Evolutionary conservation across 2,329 filamentous ascomycete species (phyloP).

Genomic region (Colletotrichum coccodes): DNA sequence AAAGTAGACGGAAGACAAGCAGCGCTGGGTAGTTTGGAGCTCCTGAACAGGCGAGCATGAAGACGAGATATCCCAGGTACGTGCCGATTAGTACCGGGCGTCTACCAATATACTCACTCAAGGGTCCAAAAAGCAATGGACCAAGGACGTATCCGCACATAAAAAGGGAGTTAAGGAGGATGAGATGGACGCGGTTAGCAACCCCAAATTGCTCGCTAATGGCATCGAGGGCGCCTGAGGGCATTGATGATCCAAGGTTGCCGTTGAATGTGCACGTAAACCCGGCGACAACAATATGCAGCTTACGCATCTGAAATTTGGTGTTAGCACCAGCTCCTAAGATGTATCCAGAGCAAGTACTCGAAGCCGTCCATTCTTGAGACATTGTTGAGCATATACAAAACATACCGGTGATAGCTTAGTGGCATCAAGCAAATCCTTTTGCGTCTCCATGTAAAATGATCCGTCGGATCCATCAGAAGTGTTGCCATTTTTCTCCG

Average conservation of each 20-base stretch:
- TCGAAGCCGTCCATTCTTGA: background rate
- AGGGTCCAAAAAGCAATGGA: conserved; percentile 45
- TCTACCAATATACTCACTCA: conserved; percentile 47
- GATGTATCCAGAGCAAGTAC: background rate
- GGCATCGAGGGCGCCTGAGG: conserved; percentile 47
- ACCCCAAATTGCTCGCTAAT: conserved; percentile 43
- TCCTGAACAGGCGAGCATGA: conserved; percentile 48
- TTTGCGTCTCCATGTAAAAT: background rate
- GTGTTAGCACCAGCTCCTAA: background rate
- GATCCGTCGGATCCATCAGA: conserved; percentile 32
- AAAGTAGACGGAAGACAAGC: conserved; percentile 51
- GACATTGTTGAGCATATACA: background rate
- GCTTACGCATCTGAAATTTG: conserved; percentile 38
- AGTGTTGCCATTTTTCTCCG: conserved; percentile 31
- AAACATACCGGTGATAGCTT: conserved; percentile 41
- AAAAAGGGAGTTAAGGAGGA: conserved; percentile 47
- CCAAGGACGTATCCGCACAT: conserved; percentile 48
- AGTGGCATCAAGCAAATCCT: conserved; percentile 39
- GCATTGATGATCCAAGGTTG: conserved; percentile 48
- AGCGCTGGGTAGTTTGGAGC: conserved; percentile 54
- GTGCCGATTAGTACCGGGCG: conserved; percentile 45
- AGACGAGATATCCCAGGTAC: conserved; percentile 45
- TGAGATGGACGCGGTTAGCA: conserved; percentile 39
- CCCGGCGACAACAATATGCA: conserved; percentile 46
- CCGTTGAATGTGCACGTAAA: conserved; percentile 49